Evolutionary conservation across 208 protist species (phyloP).

Genomic region (Leishmania gerbilli): DNA sequence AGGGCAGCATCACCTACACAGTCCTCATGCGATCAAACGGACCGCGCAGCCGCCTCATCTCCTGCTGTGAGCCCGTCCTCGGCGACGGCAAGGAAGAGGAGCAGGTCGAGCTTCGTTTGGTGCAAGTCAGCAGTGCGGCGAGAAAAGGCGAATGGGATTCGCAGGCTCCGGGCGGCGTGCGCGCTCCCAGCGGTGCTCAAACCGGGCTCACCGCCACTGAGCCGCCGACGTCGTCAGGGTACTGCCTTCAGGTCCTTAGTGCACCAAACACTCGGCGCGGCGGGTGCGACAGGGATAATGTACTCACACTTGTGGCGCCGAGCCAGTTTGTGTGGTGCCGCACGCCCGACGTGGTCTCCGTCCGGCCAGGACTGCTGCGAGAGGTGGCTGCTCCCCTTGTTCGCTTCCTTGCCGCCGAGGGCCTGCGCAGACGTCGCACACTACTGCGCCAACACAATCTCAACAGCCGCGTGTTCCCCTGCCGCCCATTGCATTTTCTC

Average conservation of each 20-base stretch:
- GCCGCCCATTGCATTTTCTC: slow-evolving; percentile 30
- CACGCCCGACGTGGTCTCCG: slow-evolving; percentile 15
- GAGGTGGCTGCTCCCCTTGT: slow-evolving; percentile 19
- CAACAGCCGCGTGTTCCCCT: slow-evolving; percentile 8
- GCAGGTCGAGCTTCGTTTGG: slow-evolving; percentile 18
- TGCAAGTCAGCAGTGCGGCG: slow-evolving; percentile 9
- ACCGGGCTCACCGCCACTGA: not conserved
- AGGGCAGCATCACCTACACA: slow-evolving; percentile 85
- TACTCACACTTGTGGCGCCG: slow-evolving; percentile 24
- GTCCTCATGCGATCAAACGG: slow-evolving; percentile 53
- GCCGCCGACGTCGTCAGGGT: not conserved
- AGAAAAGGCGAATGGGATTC: not conserved
- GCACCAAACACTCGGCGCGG: slow-evolving; percentile 1
- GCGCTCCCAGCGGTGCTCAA: not conserved
- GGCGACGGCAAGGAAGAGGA: slow-evolving; percentile 17
- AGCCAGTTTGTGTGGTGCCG: slow-evolving; percentile 19
- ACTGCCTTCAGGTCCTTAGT: slow-evolving; percentile 13
- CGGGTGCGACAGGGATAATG: not conserved
- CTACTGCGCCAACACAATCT: slow-evolving; percentile 21
- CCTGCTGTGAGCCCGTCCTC: slow-evolving; percentile 29
- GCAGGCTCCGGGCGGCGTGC: not conserved
- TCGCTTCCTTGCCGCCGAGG: slow-evolving; percentile 6
- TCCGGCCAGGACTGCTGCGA: slow-evolving; percentile 7
- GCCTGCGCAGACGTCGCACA: slow-evolving; percentile 12
- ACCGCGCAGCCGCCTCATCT: slow-evolving; percentile 68